Evolutionary conservation across 2,329 filamentous ascomycete genomes (phyloP).

Genomic region (Cercospora berteroae): DNA sequence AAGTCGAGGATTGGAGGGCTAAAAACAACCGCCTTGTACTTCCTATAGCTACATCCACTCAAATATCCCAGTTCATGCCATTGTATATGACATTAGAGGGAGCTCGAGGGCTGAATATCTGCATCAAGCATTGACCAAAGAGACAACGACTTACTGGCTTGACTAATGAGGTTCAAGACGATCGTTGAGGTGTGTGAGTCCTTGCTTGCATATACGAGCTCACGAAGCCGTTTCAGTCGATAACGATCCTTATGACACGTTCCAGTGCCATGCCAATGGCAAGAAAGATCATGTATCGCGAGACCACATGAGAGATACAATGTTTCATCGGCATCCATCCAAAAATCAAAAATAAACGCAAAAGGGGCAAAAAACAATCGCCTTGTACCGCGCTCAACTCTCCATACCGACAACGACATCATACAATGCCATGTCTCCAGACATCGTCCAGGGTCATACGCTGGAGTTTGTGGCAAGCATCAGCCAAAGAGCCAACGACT

Average conservation of each 20-base stretch:
- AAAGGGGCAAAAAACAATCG: background rate
- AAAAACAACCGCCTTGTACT: background rate
- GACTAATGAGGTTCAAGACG: background rate
- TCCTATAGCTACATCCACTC: too few species aligned
- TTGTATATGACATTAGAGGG: background rate
- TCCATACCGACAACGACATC: background rate
- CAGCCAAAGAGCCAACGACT: background rate
- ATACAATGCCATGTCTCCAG: background rate
- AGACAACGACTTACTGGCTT: background rate
- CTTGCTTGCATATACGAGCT: background rate
- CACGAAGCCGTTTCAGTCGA: too few species aligned
- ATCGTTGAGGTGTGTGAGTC: background rate
- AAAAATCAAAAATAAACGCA: background rate
- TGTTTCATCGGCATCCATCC: too few species aligned
- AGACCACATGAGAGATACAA: too few species aligned
- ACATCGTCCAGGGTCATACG: background rate
- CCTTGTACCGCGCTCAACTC: background rate
- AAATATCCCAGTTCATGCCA: too few species aligned
- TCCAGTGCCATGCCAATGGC: too few species aligned
- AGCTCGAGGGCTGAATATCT: background rate
- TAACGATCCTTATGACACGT: too few species aligned
- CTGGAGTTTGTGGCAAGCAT: background rate
- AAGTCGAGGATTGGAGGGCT: background rate
- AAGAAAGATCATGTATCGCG: too few species aligned
- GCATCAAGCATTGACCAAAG: background rate